Evolutionary conservation across 2,329 filamentous ascomycete species (phyloP), one percentile per base, ranked within the genome.

Genomic region (Xylariaceae sp.): DNA sequence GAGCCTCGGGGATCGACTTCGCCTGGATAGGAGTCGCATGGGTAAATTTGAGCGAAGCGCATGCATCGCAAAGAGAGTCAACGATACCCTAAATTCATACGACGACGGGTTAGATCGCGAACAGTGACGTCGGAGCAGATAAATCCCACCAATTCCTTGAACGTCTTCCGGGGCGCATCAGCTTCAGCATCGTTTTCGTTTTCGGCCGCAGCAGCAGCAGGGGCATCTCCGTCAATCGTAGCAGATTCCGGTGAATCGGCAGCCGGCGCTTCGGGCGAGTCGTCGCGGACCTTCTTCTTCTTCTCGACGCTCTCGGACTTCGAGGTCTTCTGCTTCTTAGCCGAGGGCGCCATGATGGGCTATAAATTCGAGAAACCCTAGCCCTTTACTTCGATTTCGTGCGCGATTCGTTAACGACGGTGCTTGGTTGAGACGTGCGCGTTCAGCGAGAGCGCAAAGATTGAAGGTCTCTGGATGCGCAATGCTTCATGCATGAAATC

Each of bases 11-110:
- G 67, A 97, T 96, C 0, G 92, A 83, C 73, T 95, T 84, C 55
- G 82, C 82, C 74, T 97, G 94, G 65, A 99, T 97, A 0, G 92
- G 88, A 1, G 93, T 99, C 0, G 94, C 90, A 34, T 82, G 76
- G 69, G 88, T 95, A 81, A 92, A 99, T 63, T 89, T 88, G 56
- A 97, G 82, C 0, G 84, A 80, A 4, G 83, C 83, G 76, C 93
- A 97, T 53, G 93, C 91, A 72, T 97, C 92, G 76, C 90, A 95
- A 56, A 99, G 81, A 35, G 89, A 84, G 58, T 95, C 90, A 60
- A 92, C 89, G 53, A 97, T 83, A 23, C 93, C 93, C 84, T 87
- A 56, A 8, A 8, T 34, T 34, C 7, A 23, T 3, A 58, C 11
- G 37, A 45, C 17, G 44, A 23, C 34, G 23, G 4, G 50, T 58